phyloP scores from a whole-genome alignment of 768 basidiomycete genomes.

The Russula griseocarnosa region DNA sequence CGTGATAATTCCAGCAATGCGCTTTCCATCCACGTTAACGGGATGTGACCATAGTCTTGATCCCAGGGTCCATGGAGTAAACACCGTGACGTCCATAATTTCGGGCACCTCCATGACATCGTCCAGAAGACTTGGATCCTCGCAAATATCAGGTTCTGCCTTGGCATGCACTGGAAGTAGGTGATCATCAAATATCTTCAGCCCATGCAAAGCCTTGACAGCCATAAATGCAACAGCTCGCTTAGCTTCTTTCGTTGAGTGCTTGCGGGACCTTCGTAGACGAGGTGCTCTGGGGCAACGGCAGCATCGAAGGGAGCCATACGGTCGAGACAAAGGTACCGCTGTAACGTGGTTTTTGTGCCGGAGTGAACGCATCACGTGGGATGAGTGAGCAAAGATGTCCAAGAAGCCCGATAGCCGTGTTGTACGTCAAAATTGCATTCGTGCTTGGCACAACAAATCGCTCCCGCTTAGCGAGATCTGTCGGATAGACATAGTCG shows the following conservation, averaged over 20 bases:
- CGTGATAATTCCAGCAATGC: slow-evolving; percentile 61
- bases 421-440: slow-evolving; percentile 76
- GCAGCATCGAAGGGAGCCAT: slow-evolving; percentile 63
- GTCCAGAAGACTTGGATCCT: slow-evolving; percentile 45
- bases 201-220: slow-evolving; percentile 59
- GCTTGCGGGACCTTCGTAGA: slow-evolving; percentile 52
- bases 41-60: slow-evolving; percentile 60
- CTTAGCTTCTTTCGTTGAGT: slow-evolving; percentile 76
- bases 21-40: slow-evolving; percentile 47
- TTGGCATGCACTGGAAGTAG: slow-evolving; percentile 65
- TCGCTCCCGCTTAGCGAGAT: slow-evolving; percentile 64
- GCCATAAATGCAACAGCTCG: slow-evolving; percentile 79
- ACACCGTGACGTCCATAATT: slow-evolving; percentile 56
- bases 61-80: slow-evolving; percentile 63
- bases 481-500: slow-evolving; percentile 44
- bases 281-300: slow-evolving; percentile 53
- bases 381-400: slow-evolving; percentile 77
- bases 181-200: slow-evolving; percentile 80
- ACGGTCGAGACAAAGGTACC: slow-evolving; percentile 58
- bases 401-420: slow-evolving; percentile 64
- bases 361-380: slow-evolving; percentile 62
- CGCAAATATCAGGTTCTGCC: slow-evolving; percentile 49
- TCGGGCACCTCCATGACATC: slow-evolving; percentile 47
- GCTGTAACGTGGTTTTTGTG: slow-evolving; percentile 55
- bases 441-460: slow-evolving; percentile 69